These are phyloP conservation scores for Tetradesmus obliquus DNA, from an alignment of 139 green algal species.

Conservation along the genomic window DNA sequence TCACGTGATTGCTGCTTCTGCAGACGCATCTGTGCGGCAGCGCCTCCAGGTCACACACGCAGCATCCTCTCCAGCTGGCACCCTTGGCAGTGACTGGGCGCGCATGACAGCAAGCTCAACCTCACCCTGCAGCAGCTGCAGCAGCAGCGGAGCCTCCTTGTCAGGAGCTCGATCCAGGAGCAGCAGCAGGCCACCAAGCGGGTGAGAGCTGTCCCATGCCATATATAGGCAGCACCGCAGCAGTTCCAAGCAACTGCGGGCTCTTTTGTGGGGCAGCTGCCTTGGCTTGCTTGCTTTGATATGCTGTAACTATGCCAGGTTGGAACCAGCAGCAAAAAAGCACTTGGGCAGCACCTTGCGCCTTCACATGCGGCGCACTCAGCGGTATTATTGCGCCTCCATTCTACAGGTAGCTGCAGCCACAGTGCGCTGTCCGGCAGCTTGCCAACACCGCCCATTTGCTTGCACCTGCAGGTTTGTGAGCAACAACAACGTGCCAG, in stretches of 20 bases:
- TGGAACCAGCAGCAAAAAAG: not conserved
- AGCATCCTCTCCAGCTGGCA: not conserved
- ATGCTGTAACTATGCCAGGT: not conserved
- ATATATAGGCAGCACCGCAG: no score
- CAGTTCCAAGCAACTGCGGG: no score
- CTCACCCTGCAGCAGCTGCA: not conserved
- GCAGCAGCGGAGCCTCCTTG: not conserved
- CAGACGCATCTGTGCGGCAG: conserved; percentile 28
- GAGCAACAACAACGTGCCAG: conserved; percentile 31
- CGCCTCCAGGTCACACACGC: not conserved
- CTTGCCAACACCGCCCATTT: not conserved
- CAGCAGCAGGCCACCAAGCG: conserved; percentile 10
- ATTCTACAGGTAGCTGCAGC: not conserved
- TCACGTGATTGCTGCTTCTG: not conserved
- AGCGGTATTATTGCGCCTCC: not conserved
- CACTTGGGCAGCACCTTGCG: no score
- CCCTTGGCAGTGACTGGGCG: not conserved
- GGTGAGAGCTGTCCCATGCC: not conserved
- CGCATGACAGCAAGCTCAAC: not conserved
- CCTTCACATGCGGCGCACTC: no score
- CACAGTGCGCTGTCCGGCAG: not conserved
- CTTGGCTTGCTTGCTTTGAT: not conserved
- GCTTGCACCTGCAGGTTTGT: conserved; percentile 29
- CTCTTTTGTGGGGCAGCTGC: no score
- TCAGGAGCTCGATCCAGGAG: not conserved